phyloP scores from a whole-genome alignment of 257 asterid genomes.

The Fraxinus excelsior region DNA sequence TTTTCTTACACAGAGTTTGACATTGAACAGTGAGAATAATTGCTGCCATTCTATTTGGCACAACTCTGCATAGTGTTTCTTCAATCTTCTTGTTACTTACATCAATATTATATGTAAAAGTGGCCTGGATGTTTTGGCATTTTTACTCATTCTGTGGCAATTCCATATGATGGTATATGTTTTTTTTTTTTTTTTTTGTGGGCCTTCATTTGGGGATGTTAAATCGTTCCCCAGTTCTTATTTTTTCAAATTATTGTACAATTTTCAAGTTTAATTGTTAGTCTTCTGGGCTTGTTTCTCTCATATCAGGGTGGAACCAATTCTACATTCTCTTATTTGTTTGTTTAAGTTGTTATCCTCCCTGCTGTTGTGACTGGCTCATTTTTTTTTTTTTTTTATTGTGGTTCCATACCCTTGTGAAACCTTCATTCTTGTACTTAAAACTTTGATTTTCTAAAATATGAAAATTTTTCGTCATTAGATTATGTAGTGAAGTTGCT shows the following conservation, averaged over 20 bases:
- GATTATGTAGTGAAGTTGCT: not conserved
- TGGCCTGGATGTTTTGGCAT: not conserved
- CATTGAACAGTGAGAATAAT: slow-evolving; percentile 6
- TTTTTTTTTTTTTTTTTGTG: not conserved
- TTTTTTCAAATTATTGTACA: not conserved
- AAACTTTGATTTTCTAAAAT: not conserved
- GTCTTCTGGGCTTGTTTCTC: slow-evolving; percentile 4
- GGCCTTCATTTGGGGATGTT: slow-evolving; percentile 1
- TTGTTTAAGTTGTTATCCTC: slow-evolving; percentile 3
- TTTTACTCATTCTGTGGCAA: slow-evolving; percentile 1
- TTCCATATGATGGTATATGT: slow-evolving; percentile 5
- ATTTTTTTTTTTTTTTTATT: not conserved
- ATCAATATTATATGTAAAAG: not conserved
- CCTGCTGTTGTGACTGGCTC: slow-evolving; percentile 2
- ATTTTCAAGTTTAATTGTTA: not conserved
- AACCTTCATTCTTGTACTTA: not conserved
- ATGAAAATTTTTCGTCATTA: not conserved
- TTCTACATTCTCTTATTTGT: not conserved
- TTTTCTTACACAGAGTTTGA: slow-evolving; percentile 8
- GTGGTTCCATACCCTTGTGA: not conserved
- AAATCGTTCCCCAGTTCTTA: not conserved
- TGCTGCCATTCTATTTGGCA: not conserved
- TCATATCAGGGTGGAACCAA: not conserved
- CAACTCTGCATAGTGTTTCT: slow-evolving; percentile 2
- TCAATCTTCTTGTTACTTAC: not conserved